Base-by-base conservation (phyloP, 257 asterid species). In the Fraxinus cuspidata region DNA sequence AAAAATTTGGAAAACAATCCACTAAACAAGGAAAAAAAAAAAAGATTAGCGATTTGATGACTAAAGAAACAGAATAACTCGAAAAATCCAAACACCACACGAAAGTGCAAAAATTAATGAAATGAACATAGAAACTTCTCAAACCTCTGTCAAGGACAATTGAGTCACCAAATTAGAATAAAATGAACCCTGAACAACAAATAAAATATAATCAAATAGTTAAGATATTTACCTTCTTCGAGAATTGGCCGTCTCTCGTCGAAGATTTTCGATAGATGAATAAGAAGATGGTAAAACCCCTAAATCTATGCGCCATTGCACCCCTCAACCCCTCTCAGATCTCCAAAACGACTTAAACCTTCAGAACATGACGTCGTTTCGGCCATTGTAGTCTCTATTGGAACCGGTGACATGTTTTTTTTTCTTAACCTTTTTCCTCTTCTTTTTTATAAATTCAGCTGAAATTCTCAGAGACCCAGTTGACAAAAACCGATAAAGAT, bases 311-410 rank as follows among this genome's bases (percentile, higher is more conserved):
- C 99, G 97, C 99, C 99, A 96, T 88, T 77, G 89, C 23, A 93
- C 92, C 74, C 99, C 94, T 93, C 99, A n/a, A 93, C 92, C 74
- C 99, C 94, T 93, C 99, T 87, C 8, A 96, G 92, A 83, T 84
- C 87, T 58, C 83, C 83, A 81, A 88, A 90, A 69, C 87, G 83
- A 76, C 84, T 82, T 16, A 84, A 84, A 76, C 25, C 76, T 28
- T 70, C 81, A 34, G 86, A 58, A 47, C 79, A 60, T 70, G 89
- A 84, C 35, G 79, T 42, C 78, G 87, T 76, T 84, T 84, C 92
- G 38, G 77, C 70, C 85, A 84, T 88, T 75, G 76, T 35, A 49
- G 77, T 60, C 79, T 83, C 84, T 42, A 73, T 70, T 23, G 73
- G 77, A 78, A 64, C 78, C 16, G 81, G 47, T 29, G 79, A 47